These are phyloP conservation scores for Colletotrichum endophyticum DNA, from an alignment of 2,329 filamentous ascomycete species.

Conservation along the genomic window DNA sequence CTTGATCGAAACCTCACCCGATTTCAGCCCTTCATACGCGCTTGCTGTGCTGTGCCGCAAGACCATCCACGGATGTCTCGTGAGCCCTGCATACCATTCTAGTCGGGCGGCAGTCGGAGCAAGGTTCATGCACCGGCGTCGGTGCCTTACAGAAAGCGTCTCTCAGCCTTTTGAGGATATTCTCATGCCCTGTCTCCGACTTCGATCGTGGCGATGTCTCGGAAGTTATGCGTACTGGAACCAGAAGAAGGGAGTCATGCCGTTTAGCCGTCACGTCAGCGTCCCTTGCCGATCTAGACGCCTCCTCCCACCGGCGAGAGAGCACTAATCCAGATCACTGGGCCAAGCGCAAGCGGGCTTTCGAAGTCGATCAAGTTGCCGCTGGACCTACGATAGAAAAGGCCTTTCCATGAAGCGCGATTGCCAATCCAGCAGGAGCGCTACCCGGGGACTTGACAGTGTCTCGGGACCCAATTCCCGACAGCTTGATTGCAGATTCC, in stretches of 20 bases:
- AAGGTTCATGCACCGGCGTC: background rate
- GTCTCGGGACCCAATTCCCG: background rate
- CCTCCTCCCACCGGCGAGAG: background rate
- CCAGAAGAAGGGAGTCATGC: background rate
- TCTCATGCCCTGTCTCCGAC: background rate
- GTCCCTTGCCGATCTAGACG: background rate
- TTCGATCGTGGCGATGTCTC: background rate
- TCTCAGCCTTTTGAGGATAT: background rate
- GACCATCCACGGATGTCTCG: background rate
- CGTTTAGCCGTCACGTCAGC: background rate
- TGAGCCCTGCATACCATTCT: background rate
- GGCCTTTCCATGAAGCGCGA: background rate
- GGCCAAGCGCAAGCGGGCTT: background rate
- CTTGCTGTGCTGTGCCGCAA: background rate
- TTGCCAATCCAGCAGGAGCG: background rate
- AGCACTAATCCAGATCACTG: background rate
- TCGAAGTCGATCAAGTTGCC: background rate
- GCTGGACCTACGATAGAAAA: background rate
- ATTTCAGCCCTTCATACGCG: fast-evolving
- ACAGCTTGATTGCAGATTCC: background rate
- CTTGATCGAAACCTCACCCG: background rate
- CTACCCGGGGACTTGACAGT: background rate
- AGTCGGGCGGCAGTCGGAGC: background rate
- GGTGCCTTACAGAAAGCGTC: background rate
- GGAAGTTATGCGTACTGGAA: background rate